phyloP scores from a whole-genome alignment of 2,329 filamentous ascomycete genomes.

The Fonsecaea pedrosoi region DNA sequence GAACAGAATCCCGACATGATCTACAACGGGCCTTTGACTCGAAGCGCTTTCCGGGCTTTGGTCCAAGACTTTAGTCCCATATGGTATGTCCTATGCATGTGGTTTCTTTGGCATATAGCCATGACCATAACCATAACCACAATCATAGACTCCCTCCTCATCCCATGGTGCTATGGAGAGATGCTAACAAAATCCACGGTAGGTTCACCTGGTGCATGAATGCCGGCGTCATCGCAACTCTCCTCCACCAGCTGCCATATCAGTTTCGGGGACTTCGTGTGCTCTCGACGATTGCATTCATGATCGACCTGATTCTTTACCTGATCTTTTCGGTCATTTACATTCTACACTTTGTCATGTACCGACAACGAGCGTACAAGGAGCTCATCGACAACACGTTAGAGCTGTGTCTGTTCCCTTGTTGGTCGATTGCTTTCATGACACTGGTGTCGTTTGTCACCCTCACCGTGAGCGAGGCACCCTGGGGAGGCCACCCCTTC shows the following conservation, averaged over 20 bases:
- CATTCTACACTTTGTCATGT: constrained; percentile 44
- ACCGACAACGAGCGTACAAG: constrained; percentile 43
- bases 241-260: constrained; percentile 43
- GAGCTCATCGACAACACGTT: constrained; percentile 44
- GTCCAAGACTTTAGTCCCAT: constrained; percentile 34
- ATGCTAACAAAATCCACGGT: background rate
- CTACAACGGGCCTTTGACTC: constrained; percentile 9
- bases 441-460: constrained; percentile 43
- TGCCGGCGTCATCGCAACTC: constrained; percentile 31
- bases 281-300: constrained; percentile 50
- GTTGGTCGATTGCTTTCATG: constrained; percentile 47
- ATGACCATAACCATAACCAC: background rate
- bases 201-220: constrained; percentile 40
- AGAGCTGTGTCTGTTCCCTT: constrained; percentile 50
- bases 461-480: constrained; percentile 63
- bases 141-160: background rate
- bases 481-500: constrained; percentile 42
- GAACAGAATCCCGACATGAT: background rate
- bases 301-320: constrained; percentile 48
- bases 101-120: background rate
- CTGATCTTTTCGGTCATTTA: constrained; percentile 44
- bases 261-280: constrained; percentile 49
- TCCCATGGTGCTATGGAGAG: background rate
- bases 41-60: constrained; percentile 28
- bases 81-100: constrained; percentile 19